These are phyloP conservation scores for Eucommia ulmoides DNA, from an alignment of 257 asterid species.

Conservation along the genomic window DNA sequence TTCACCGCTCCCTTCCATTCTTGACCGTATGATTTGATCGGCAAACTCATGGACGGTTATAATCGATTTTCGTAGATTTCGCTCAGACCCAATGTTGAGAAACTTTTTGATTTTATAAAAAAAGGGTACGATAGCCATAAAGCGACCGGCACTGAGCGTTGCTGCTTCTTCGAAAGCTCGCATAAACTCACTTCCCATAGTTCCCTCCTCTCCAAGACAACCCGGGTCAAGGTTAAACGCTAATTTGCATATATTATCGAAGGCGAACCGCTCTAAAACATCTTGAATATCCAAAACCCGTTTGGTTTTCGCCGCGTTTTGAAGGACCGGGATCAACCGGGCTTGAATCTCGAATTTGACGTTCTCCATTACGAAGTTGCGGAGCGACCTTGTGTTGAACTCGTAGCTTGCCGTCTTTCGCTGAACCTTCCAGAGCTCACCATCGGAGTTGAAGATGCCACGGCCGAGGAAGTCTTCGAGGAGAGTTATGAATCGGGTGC, in stretches of 20 bases:
- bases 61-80: slow-evolving; percentile 33
- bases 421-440: slow-evolving; percentile 56
- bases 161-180: slow-evolving; percentile 77
- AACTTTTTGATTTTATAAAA: slow-evolving; percentile 30
- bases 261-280: slow-evolving; percentile 65
- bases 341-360: slow-evolving; percentile 34
- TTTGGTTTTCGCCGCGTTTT: slow-evolving; percentile 14
- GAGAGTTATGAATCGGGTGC: slow-evolving; percentile 36
- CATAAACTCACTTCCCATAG: slow-evolving; percentile 47
- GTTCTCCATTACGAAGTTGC: slow-evolving; percentile 59
- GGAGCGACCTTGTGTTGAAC: slow-evolving; percentile 73
- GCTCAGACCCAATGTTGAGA: slow-evolving; percentile 56
- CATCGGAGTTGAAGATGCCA: slow-evolving; percentile 75
- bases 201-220: slow-evolving; percentile 63
- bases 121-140: slow-evolving; percentile 47
- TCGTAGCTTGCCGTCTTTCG: slow-evolving; percentile 82
- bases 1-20: slow-evolving; percentile 34
- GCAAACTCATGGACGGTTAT: slow-evolving; percentile 55
- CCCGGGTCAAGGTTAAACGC: slow-evolving; percentile 73
- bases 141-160: slow-evolving; percentile 61
- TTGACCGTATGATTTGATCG: slow-evolving; percentile 38
- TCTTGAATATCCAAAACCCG: slow-evolving; percentile 54
- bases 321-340: slow-evolving; percentile 47
- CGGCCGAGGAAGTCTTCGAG: slow-evolving; percentile 63
- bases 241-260: slow-evolving; percentile 66